Percentiles rank a stretch among this genome's conserved stretches.
Conservation (phyloP, 2,329 filamentous ascomycete genomes). For the Bisporella sp. region DNA sequence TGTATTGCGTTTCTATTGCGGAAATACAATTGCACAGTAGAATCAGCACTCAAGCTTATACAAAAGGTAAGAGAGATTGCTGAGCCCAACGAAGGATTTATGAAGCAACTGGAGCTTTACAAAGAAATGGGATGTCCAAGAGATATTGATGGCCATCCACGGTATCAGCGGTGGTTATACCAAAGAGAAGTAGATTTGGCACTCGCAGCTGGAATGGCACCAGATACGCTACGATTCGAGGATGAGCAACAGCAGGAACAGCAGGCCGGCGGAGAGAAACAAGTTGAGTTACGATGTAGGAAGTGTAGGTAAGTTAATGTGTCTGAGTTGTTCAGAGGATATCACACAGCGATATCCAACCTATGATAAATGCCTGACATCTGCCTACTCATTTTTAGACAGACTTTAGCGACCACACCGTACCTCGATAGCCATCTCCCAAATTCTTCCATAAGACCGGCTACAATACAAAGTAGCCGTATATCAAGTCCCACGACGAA, state of each 20-base stretch:
- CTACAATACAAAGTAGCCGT: conserved; percentile 9
- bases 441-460: conserved; percentile 22
- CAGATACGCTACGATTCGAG: conserved; percentile 74
- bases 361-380: too few relatives aligned
- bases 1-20: conserved; percentile 80
- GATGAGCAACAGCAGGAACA: conserved; percentile 50
- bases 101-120: conserved; percentile 80
- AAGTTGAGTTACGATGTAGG: conserved; percentile 70
- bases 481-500: conserved; percentile 20
- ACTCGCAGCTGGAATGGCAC: conserved; percentile 70
- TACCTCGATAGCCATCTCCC: conserved; percentile 50
- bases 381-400: too few relatives aligned
- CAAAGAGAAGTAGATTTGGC: conserved; percentile 58
- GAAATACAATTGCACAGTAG: conserved; percentile 42
- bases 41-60: conserved; percentile 61
- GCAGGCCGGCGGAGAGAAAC: conserved; percentile 19
- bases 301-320: conserved; percentile 62
- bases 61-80: conserved; percentile 66
- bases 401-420: conserved; percentile 48
- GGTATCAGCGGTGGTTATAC: conserved; percentile 76
- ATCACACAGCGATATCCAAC: too few relatives aligned
- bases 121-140: conserved; percentile 77
- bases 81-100: conserved; percentile 88
- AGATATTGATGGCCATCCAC: conserved; percentile 59
- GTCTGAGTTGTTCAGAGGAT: too few relatives aligned